Evolutionary conservation across 805 yeast species (phyloP), one percentile per base, ranked within the genome.

Genomic region (Kluyveromyces aestuarii): DNA sequence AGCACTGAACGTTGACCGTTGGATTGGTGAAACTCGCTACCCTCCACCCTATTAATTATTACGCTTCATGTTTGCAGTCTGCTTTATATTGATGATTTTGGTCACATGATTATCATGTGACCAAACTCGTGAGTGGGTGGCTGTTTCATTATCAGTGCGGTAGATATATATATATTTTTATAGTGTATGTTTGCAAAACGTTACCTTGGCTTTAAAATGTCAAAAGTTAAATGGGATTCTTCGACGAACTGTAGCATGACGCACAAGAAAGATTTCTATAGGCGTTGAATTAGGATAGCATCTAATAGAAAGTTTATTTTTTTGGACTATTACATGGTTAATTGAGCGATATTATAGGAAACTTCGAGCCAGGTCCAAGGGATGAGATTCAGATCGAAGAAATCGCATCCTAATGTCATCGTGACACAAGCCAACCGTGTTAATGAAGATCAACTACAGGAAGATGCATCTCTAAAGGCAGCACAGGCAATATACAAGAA

Each of bases 401-500:
- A 40, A 7, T 41, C 18, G 33, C 42, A 40, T 38, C 37, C 44
- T 6, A 27, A 43, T 6, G 41, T 40, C 16, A 33, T 27, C 25
- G 44, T 37, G 16, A 48, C 41, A 9, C 33, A 41, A 7, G n/a
- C 48, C 9, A 18, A 39, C 27, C 19, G 50, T 8, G 13, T 4
- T 9, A 45, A 41, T 27, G 53, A 47, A 18, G 53, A 50, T 21
- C 45, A 27, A 18, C 25, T 48, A 39, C 25, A 44, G 14, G 41
- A 44, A 18, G 53, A 50, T 42, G 53, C 53, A 21, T 62, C 66
- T 8, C 45, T 62, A 27, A 56, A 53, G 41, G 66, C 66, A 16
- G 66, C 66, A 8, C 66, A 62, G 47, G 57, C 59, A 2, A 62
- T 58, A 10, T 62, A 61, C 47, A 61, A 61, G 50, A 59, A 56